Evolutionary conservation across 2,329 filamentous ascomycete species (phyloP), one percentile per base, ranked within the genome.

Genomic region (Sarocladium oryzae): DNA sequence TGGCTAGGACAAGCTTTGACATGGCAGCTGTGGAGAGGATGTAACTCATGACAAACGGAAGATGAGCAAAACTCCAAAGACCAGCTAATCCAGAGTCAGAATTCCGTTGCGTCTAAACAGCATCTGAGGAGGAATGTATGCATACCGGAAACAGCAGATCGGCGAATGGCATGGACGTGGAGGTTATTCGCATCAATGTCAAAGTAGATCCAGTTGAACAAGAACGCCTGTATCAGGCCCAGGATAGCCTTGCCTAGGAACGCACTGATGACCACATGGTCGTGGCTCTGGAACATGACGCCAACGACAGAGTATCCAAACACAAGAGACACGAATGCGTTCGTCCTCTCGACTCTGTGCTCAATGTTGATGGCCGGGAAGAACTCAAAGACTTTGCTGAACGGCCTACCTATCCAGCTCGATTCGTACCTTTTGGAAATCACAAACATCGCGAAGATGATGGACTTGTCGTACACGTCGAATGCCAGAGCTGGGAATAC

Each of bases 291-390:
- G 59, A 80, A 84, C 36, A 84, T 66, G 32, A 84, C 69, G 0
- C 76, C 79, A 24, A 85, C 73, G 21, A 85, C 81, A 1, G 76
- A 80, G 56, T 84, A 84, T 15, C 82, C 82, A 56, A 85, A 78
- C 1, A 86, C 81, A 2, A 85, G 67, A 0, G 80, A 78, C 0
- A 85, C 78, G 58, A 85, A 86, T 0, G 81, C 81, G 52, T 79
- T 79, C 26, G 78, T 85, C 6, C 82, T 69, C 62, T 85, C 82
- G 4, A 81, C 79, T 51, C 79, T 76, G 62, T 86, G 82, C 63
- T 85, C 82, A 55, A 85, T 85, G 56, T 84, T 85, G 43, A 79
- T 68, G 1, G 78, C 80, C 2, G 80, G 82, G 50, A 73, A 77
- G 61, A 83, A 84, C 55, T 84, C 79, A 52, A 82, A 79, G 3